Evolutionary conservation across 257 asterid genomes (phyloP), one percentile per base, ranked within the genome.

Genomic region (Solanum neorickii): DNA sequence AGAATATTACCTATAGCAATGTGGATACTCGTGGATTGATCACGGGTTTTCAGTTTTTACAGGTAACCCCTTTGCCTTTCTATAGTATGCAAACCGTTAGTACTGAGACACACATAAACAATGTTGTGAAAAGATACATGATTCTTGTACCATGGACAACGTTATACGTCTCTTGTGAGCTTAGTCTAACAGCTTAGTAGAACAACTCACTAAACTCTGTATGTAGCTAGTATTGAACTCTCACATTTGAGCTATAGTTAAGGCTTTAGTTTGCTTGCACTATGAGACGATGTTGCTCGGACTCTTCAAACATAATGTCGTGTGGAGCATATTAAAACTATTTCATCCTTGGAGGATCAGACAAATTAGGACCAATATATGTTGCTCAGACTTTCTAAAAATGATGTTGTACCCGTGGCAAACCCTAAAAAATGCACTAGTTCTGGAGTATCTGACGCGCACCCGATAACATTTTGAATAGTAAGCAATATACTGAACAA

Each of bases 21-120:
- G n/a, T 93, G 6, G 98, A 95, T 82, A 87, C 93, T 83, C 98
- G 98, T 33, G 98, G 89, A 35, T 62, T 95, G 84, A 95, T 94
- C 89, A 91, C 95, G 20, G 96, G 97, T 37, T 95, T 95, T 87
- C 96, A 95, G 89, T 91, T 93, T 89, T 91, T 96, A 91, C 99
- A 96, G 95, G 99, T 96, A 86, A 88, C 90, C 31, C 49, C 33
- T 49, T 20, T 31, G 44, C 1, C 44, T 10, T 25, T 86, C 42
- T 73, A 37, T 68, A 12, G 11, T 65, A 75, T 6, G 23, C 47
- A 65, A 77, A 86, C 83, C 46, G 14, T 49, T 35, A 80, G 6
- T 20, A 49, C n/a, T 10, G 21, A 49, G 42, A 16, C 77, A n/a
- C 60, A 41, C 59, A 12, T 75, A n/a, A 1, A 13, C 14, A 42